phyloP scores from a whole-genome alignment of 2,329 filamentous ascomycete genomes.

The Trichophyton benhamiae region DNA sequence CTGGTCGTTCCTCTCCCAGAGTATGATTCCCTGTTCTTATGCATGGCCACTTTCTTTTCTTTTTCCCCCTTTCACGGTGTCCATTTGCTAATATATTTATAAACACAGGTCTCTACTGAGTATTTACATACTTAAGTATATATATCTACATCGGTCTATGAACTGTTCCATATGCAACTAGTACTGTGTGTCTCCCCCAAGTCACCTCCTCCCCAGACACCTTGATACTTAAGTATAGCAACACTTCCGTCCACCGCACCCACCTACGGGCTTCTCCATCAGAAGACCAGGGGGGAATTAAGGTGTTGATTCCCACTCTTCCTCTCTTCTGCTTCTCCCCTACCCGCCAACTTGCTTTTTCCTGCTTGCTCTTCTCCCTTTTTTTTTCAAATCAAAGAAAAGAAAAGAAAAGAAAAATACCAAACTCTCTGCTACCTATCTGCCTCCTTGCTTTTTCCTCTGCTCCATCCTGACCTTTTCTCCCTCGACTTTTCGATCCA shows the following conservation, averaged over 20 bases:
- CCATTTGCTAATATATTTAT: neutral
- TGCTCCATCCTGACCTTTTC: neutral
- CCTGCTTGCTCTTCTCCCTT: neutral
- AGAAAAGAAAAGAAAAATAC: no score
- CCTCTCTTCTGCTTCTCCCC: neutral
- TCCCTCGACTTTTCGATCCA: neutral
- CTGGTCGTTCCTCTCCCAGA: constrained; percentile 5
- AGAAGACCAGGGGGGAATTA: neutral
- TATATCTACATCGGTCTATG: neutral
- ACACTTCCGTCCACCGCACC: neutral
- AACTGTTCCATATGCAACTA: neutral
- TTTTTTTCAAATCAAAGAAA: neutral
- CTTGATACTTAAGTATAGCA: neutral
- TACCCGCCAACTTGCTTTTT: constrained; percentile 1
- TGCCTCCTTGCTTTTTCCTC: neutral
- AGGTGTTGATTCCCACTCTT: neutral
- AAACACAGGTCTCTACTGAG: no score
- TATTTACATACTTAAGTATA: neutral
- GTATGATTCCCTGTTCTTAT: constrained; percentile 5
- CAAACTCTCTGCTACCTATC: neutral
- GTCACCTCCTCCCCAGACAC: neutral
- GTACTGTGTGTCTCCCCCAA: constrained; percentile 3
- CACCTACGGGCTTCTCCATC: neutral
- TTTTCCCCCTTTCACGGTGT: constrained; percentile 1
- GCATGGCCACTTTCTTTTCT: constrained; percentile 3